A percentile compares a stretch with the other conserved stretches of the same genome.
Evolutionary conservation across 345 rosid genomes (phyloP).

Genomic region (Mercurialis annua): DNA sequence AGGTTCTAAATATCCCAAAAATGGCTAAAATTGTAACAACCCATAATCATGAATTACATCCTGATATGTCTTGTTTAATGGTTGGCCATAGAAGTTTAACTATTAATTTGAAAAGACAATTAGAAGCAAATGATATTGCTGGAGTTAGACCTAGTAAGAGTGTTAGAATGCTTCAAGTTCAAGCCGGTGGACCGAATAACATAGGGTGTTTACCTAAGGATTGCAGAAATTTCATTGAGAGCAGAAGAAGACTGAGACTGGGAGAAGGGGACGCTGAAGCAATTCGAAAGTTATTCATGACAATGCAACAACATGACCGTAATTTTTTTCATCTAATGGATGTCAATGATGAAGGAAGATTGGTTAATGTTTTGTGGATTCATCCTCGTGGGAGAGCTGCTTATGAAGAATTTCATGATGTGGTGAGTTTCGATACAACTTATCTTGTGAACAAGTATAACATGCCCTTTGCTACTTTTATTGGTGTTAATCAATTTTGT

Average conservation of each 20-base stretch:
- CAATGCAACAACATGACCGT: neutral
- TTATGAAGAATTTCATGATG: neutral
- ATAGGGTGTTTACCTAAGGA: neutral
- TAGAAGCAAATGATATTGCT: neutral
- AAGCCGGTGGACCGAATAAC: neutral
- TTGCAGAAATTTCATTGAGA: no score
- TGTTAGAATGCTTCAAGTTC: neutral
- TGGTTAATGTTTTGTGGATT: neutral
- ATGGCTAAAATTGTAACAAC: no score
- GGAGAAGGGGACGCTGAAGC: neutral
- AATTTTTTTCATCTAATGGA: neutral
- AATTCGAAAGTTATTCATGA: neutral
- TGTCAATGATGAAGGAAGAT: neutral
- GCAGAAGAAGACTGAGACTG: neutral
- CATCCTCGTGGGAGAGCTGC: neutral
- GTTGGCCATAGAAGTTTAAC: neutral
- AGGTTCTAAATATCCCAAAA: no score
- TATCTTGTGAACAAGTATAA: neutral
- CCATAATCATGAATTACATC: neutral
- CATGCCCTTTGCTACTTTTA: neutral
- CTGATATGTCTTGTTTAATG: neutral
- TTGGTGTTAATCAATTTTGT: neutral
- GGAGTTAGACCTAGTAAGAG: neutral
- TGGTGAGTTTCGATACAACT: neutral
- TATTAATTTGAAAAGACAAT: neutral